A percentile compares a stretch with the other conserved stretches of the same genome.
Conservation (phyloP, 768 basidiomycete species). For the Candolleomyces aberdarensis region DNA sequence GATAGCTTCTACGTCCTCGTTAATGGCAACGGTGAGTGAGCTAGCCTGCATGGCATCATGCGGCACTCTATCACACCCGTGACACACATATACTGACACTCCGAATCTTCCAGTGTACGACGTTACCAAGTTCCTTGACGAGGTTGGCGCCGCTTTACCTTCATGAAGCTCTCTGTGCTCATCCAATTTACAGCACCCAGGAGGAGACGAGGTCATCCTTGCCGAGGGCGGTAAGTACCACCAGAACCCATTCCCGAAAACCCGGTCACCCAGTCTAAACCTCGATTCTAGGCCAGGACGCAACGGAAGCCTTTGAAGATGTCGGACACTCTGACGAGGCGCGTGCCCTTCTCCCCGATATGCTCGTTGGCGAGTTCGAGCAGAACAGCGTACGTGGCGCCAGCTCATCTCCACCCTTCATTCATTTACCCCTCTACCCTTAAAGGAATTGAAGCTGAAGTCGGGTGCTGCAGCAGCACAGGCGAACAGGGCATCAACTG, state of each 20-base stretch:
- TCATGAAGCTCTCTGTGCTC: slow-evolving; percentile 21
- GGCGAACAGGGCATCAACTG: slow-evolving; percentile 41
- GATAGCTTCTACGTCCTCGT: slow-evolving; percentile 80
- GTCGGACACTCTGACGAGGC: slow-evolving; percentile 99
- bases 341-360: slow-evolving; percentile 71
- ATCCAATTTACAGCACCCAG: slow-evolving; percentile 62
- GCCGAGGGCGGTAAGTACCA: slow-evolving; percentile 79
- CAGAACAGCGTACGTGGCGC: slow-evolving; percentile 52
- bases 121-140: slow-evolving; percentile 91
- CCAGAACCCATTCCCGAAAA: slow-evolving; percentile 9
- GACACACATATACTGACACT: slow-evolving; percentile 1
- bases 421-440: slow-evolving; percentile 2
- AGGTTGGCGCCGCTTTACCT: slow-evolving; percentile 46
- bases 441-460: slow-evolving; percentile 51
- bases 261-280: slow-evolving; percentile 10
- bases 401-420: slow-evolving; percentile 3
- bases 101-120: slow-evolving; percentile 70
- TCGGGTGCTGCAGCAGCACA: slow-evolving; percentile 47
- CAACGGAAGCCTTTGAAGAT: slow-evolving; percentile 98
- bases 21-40: slow-evolving; percentile 69
- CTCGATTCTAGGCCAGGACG: slow-evolving; percentile 70
- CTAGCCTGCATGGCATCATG: background rate
- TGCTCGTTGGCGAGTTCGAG: slow-evolving; percentile 84
- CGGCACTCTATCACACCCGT: slow-evolving; percentile 30
- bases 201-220: slow-evolving; percentile 96